Base-by-base conservation (phyloP, 257 asterid genomes). In the Agastache rugosa region DNA sequence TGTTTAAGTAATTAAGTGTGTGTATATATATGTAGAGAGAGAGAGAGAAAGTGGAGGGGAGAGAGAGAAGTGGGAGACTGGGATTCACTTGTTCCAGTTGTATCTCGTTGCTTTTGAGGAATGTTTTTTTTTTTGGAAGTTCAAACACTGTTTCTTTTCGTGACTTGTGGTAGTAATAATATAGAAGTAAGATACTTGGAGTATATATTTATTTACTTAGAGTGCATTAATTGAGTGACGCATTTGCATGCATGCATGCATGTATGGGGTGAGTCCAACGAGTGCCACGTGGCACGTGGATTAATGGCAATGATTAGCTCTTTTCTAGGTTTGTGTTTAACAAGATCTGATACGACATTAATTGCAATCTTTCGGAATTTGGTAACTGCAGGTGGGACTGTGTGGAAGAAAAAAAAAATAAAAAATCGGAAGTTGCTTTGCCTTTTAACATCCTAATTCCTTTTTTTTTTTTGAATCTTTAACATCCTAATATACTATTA, bases 21-120 rank as follows among this genome's bases (percentile, higher is more conserved):
- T 23, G 20, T 11, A 45, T 31, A 56, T 8, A 29, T n/a, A 61
- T 23, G 10, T 48, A 27, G 51, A 60, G 17, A 20, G 6, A n/a
- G 25, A 22, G 44, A 69, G 76, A 25, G 80, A 72, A 8, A 15
- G n/a, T n/a, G n/a, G n/a, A n/a, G n/a, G n/a, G 41, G 31, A 23
- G 55, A 69, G 80, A 71, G 59, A n/a, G 51, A 27, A 50, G 71
- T 77, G 79, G 80, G 80, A 77, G 81, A 81, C 72, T 64, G 81
- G 78, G 83, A 79, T 77, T 81, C 83, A 76, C 41, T 48, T 16
- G 50, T 75, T 80, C 81, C 81, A 80, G 84, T 78, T 86, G 86
- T 79, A 75, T 82, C 70, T 82, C 75, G 88, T 82, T 77, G 80
- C 91, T 86, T 86, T 86, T 84, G 88, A 86, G 85, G 85, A 78